phyloP scores from a whole-genome alignment of 164 flowering plant genomes.

The Vitis labrusca region DNA sequence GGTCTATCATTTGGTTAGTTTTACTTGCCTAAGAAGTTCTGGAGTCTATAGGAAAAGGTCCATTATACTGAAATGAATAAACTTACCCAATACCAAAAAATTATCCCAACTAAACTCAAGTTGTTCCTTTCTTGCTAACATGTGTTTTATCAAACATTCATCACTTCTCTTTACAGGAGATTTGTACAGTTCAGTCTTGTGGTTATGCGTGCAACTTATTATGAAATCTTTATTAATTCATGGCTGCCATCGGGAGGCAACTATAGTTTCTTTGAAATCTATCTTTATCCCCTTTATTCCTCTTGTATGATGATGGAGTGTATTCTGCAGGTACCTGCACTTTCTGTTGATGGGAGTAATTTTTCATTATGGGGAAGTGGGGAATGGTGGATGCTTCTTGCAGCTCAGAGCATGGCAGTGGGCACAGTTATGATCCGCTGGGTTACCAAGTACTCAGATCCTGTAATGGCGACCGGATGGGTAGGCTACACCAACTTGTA shows the following conservation, averaged over 20 bases:
- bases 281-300: neutral
- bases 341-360: constrained; percentile 41
- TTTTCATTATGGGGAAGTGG: constrained; percentile 93
- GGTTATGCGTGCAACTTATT: neutral
- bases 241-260: neutral
- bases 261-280: neutral
- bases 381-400: constrained; percentile 99
- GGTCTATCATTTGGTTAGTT: too few relatives aligned
- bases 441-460: constrained; percentile 94
- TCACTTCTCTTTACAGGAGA: neutral
- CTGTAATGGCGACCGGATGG: constrained; percentile 99
- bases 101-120: too few relatives aligned
- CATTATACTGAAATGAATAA: too few relatives aligned
- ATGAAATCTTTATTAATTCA: neutral
- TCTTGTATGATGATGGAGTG: neutral
- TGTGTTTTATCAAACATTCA: neutral
- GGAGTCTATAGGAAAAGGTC: too few relatives aligned
- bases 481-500: constrained; percentile 39
- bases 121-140: too few relatives aligned
- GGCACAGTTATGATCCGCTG: constrained; percentile 99
- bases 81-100: too few relatives aligned
- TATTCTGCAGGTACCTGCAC: constrained; percentile 64
- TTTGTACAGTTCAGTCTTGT: neutral
- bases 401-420: constrained; percentile 99
- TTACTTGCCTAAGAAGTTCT: too few relatives aligned